Evolutionary conservation across 306 rosid species (phyloP).

Genomic region (Medicago arabica): DNA sequence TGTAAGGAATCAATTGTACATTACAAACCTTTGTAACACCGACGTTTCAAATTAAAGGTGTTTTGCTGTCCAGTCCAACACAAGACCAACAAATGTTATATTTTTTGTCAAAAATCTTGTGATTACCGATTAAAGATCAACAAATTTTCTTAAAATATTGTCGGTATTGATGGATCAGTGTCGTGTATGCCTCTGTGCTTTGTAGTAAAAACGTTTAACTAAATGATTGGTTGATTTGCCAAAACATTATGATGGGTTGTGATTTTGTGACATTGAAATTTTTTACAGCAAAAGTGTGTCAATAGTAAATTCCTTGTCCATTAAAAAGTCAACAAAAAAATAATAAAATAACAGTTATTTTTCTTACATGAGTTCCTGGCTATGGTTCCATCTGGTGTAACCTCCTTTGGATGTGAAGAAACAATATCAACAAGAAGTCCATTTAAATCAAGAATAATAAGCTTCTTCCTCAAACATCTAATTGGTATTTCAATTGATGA

Average conservation of each 20-base stretch:
- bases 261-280: too few relatives aligned
- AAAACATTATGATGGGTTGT: too few relatives aligned
- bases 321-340: neutral
- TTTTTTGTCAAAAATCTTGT: too few relatives aligned
- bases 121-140: neutral
- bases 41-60: neutral
- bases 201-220: neutral
- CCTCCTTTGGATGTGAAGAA: constrained; percentile 61
- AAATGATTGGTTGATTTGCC: too few relatives aligned
- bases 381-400: constrained; percentile 57
- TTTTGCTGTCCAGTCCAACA: neutral
- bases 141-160: neutral
- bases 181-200: neutral
- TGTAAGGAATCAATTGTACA: neutral
- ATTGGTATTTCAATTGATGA: constrained; percentile 41
- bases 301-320: neutral
- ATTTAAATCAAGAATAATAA: constrained; percentile 83
- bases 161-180: neutral
- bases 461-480: constrained; percentile 57
- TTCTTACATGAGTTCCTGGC: constrained; percentile 60
- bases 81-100: neutral
- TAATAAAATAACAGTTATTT: neutral
- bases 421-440: constrained; percentile 82
- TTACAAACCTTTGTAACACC: neutral
- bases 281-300: too few relatives aligned